Percentiles rank a stretch among this genome's conserved stretches.
Evolutionary conservation across 2,329 filamentous ascomycete species (phyloP).

Genomic region (Chalaropsis thielavioides): DNA sequence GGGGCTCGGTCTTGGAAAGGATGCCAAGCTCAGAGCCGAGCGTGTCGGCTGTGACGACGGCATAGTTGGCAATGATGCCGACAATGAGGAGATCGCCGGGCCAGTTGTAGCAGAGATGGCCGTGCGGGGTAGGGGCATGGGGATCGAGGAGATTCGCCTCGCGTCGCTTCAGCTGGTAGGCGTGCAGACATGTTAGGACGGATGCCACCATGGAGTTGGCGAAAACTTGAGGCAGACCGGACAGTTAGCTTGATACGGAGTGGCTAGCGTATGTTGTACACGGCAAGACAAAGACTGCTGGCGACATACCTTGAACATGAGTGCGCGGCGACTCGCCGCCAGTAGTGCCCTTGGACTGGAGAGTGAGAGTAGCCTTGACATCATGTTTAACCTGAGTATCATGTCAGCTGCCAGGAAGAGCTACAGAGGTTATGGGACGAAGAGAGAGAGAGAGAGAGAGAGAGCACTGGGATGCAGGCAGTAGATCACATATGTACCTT

Average conservation of each 20-base stretch:
- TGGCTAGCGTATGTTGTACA: constrained; percentile 7
- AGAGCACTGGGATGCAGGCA: background rate
- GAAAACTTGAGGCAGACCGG: constrained; percentile 40
- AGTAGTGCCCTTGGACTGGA: constrained; percentile 55
- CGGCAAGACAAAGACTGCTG: constrained; percentile 11
- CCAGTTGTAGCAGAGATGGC: constrained; percentile 44
- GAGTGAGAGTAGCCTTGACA: constrained; percentile 66
- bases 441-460: background rate
- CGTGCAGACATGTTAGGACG: constrained; percentile 44
- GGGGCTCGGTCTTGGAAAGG: constrained; percentile 57
- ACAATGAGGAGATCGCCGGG: constrained; percentile 47
- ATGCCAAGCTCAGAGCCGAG: constrained; percentile 94
- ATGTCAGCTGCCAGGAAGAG: constrained; percentile 18
- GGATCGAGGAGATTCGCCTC: constrained; percentile 28
- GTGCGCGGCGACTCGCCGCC: constrained; percentile 74
- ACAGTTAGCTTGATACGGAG: background rate
- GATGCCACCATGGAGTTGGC: constrained; percentile 76
- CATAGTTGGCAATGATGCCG: constrained; percentile 69
- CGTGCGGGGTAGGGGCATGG: constrained; percentile 23
- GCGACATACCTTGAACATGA: constrained; percentile 53
- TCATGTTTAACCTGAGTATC: constrained; percentile 61
- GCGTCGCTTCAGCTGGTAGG: constrained; percentile 42
- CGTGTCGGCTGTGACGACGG: constrained; percentile 81
- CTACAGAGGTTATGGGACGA: background rate
- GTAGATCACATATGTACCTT: constrained; percentile 45